Evolutionary conservation across 108 stramenopile species (phyloP).

Genomic region (Ochromonas danica): DNA sequence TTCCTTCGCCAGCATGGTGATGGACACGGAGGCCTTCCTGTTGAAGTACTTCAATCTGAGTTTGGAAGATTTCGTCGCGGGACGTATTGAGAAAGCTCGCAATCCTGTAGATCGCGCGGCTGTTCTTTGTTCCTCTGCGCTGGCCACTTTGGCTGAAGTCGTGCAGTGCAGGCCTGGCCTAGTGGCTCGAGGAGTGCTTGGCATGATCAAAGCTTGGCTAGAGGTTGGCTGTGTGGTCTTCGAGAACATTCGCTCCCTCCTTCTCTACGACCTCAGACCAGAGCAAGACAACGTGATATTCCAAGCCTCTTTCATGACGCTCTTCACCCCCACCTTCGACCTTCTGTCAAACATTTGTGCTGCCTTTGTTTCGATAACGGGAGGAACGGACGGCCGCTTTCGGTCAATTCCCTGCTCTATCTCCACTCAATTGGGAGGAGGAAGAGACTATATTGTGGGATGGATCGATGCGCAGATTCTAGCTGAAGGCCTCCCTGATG

Average conservation of each 20-base stretch:
- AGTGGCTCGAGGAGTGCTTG: constrained; percentile 7
- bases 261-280: neutral
- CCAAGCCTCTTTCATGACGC: neutral
- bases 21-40: too few species aligned
- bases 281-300: too few species aligned
- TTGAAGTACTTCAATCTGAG: too few species aligned
- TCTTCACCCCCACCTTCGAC: neutral
- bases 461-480: constrained; percentile 30
- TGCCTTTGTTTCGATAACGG: neutral
- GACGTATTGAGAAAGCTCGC: too few species aligned
- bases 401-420: neutral
- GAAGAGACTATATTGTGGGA: constrained; percentile 23
- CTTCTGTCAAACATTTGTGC: neutral
- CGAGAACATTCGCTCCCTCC: neutral
- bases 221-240: neutral
- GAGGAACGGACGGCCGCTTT: neutral
- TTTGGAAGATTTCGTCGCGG: too few species aligned
- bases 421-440: neutral
- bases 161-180: constrained; percentile 19
- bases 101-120: neutral
- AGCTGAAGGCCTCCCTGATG: neutral
- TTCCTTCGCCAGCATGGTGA: too few species aligned
- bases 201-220: constrained; percentile 6
- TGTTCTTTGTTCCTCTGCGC: constrained; percentile 16
- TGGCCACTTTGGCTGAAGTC: constrained; percentile 7